phyloP scores from a whole-genome alignment of 345 rosid species.

The Melastoma malabathricum region DNA sequence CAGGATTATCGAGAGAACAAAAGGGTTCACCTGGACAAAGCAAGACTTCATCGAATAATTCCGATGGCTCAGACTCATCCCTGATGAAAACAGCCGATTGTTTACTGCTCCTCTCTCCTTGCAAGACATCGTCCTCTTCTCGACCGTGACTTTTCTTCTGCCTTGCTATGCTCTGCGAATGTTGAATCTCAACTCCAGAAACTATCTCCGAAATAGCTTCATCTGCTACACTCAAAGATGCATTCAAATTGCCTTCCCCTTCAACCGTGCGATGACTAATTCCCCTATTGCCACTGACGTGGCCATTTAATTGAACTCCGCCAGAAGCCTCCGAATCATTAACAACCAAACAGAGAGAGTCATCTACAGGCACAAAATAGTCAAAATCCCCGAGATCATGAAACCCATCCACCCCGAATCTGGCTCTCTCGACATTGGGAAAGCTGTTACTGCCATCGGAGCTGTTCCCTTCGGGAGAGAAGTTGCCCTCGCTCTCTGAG shows the following conservation, averaged over 20 bases:
- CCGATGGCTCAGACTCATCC: slow-evolving; percentile 18
- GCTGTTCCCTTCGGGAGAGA: slow-evolving; percentile 6
- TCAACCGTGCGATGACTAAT: background rate
- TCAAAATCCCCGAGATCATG: slow-evolving; percentile 4
- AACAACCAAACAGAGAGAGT: no score
- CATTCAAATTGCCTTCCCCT: background rate
- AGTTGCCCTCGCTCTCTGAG: slow-evolving; percentile 5
- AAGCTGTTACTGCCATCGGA: slow-evolving; percentile 7
- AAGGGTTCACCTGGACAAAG: slow-evolving; percentile 15
- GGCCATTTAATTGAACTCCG: no score
- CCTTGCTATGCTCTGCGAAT: slow-evolving; percentile 7
- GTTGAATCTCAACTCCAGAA: slow-evolving; percentile 6
- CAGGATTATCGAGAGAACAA: slow-evolving; percentile 1
- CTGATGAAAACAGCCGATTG: slow-evolving; percentile 27
- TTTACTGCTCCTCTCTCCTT: slow-evolving; percentile 34
- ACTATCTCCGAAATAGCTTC: background rate
- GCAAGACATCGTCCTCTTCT: slow-evolving; percentile 17
- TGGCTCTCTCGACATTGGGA: background rate
- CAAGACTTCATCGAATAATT: slow-evolving; percentile 31
- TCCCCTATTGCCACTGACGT: no score
- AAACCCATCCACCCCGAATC: background rate
- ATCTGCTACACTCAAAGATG: background rate
- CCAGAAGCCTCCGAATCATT: no score
- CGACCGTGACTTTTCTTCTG: slow-evolving; percentile 24
- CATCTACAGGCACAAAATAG: slow-evolving; percentile 1